Percentiles rank a stretch among this genome's conserved stretches.
Evolutionary conservation across 495 filamentous ascomycete species (phyloP).

Genomic region (Aspergillus conjunctus): DNA sequence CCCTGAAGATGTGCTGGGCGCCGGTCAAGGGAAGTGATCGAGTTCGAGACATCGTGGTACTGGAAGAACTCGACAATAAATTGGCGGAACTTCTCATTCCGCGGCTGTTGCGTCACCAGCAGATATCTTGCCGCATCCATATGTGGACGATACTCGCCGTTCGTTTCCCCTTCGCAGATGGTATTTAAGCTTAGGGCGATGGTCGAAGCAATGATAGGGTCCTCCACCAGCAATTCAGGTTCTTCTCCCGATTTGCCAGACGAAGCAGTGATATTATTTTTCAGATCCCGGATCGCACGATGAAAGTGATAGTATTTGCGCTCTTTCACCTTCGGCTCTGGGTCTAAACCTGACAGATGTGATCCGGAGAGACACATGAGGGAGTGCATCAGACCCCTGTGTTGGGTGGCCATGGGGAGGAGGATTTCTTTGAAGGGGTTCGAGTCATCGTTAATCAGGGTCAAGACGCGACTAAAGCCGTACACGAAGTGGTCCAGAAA

Average conservation of each 20-base stretch:
- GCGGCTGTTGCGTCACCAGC: slow-evolving; percentile 59
- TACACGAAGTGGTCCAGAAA: slow-evolving; percentile 87
- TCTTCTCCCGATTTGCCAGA: slow-evolving; percentile 32
- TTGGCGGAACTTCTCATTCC: slow-evolving; percentile 66
- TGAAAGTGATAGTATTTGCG: slow-evolving; percentile 53
- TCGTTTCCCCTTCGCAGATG: slow-evolving; percentile 74
- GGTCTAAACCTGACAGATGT: slow-evolving; percentile 62
- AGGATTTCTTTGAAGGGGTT: slow-evolving; percentile 91
- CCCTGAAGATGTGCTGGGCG: slow-evolving; percentile 56
- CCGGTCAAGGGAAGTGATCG: slow-evolving; percentile 69
- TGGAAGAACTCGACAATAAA: slow-evolving; percentile 94
- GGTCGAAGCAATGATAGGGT: slow-evolving; percentile 73
- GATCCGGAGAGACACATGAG: slow-evolving; percentile 84
- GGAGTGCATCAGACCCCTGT: slow-evolving; percentile 90
- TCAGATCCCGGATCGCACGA: slow-evolving; percentile 48
- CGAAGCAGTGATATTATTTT: slow-evolving; percentile 47
- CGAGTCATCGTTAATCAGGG: slow-evolving; percentile 78
- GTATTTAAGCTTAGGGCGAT: slow-evolving; percentile 81
- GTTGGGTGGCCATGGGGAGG: slow-evolving; percentile 79
- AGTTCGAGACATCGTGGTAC: slow-evolving; percentile 83
- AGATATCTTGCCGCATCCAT: slow-evolving; percentile 75
- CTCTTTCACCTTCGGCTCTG: slow-evolving; percentile 46
- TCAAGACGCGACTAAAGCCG: slow-evolving; percentile 77
- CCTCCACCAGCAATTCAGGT: slow-evolving; percentile 47
- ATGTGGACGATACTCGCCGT: slow-evolving; percentile 79